Conservation (phyloP, 305 asterid species). For the Euphrasia arctica region DNA sequence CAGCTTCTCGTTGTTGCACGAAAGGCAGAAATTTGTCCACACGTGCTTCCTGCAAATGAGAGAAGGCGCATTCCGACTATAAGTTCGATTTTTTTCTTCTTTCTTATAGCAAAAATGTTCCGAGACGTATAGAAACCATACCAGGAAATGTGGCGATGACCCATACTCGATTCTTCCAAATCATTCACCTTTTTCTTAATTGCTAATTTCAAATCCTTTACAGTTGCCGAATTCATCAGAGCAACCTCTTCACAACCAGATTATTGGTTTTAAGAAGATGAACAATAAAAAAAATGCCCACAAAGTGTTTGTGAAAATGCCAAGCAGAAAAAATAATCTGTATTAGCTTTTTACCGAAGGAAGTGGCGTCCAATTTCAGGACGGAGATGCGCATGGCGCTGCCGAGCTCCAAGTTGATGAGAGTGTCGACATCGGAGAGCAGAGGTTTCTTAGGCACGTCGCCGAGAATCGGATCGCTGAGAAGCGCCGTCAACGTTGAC, state of each 20-base stretch:
- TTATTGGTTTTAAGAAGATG: background rate
- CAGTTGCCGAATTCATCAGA: constrained; percentile 69
- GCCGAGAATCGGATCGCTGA: constrained; percentile 69
- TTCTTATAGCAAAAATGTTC: no score
- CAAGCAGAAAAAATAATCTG: constrained; percentile 22
- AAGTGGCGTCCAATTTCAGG: constrained; percentile 60
- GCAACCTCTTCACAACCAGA: constrained; percentile 49
- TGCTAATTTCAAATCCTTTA: constrained; percentile 70
- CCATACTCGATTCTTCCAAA: constrained; percentile 75
- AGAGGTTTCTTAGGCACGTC: constrained; percentile 76
- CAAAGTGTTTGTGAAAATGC: constrained; percentile 39
- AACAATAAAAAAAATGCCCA: background rate
- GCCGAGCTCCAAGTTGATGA: constrained; percentile 83
- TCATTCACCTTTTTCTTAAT: constrained; percentile 61
- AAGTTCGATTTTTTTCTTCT: no score
- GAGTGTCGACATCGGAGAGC: constrained; percentile 78
- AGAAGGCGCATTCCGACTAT: background rate
- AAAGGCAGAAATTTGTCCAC: constrained; percentile 73
- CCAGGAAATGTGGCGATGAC: constrained; percentile 92
- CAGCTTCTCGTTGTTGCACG: constrained; percentile 63
- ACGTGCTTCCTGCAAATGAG: constrained; percentile 57
- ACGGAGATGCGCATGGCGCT: constrained; percentile 89
- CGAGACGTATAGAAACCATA: constrained; percentile 23
- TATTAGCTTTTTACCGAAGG: constrained; percentile 41
- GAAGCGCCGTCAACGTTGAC: constrained; percentile 65